These are phyloP conservation scores for Lolium multiflorum DNA, from an alignment of 176 grass and related monocot species.

Conservation along the genomic window DNA sequence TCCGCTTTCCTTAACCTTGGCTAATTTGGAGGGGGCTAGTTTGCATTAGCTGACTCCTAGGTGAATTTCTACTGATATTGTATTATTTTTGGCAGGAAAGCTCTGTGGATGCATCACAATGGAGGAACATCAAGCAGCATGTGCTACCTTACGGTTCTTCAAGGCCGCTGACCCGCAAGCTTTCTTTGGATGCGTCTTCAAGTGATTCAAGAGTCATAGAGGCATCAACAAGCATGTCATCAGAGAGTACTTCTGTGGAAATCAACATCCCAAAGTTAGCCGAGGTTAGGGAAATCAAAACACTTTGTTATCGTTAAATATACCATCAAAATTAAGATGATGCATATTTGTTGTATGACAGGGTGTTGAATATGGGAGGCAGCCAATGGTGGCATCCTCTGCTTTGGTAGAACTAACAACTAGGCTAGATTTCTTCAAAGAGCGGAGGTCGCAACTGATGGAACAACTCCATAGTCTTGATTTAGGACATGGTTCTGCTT, in stretches of 20 bases:
- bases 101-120: slow-evolving; percentile 63
- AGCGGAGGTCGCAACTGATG: slow-evolving; percentile 93
- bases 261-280: slow-evolving; percentile 66
- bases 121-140: slow-evolving; percentile 89
- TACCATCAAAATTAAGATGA: slow-evolving; percentile 6
- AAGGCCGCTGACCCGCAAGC: slow-evolving; percentile 75
- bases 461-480: slow-evolving; percentile 98
- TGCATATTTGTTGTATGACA: slow-evolving; percentile 36
- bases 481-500: slow-evolving; percentile 73
- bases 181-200: slow-evolving; percentile 73
- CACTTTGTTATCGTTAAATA: slow-evolving; percentile 8
- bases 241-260: slow-evolving; percentile 56
- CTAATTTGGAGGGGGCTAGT: not conserved
- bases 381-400: slow-evolving; percentile 84
- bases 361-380: slow-evolving; percentile 72
- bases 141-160: slow-evolving; percentile 80
- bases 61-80: slow-evolving; percentile 17
- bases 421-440: slow-evolving; percentile 99
- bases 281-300: slow-evolving; percentile 59
- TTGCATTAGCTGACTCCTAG: slow-evolving; percentile 2
- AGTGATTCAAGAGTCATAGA: slow-evolving; percentile 70
- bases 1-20: too few relatives aligned
- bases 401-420: slow-evolving; percentile 93
- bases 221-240: slow-evolving; percentile 76
- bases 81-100: slow-evolving; percentile 63